Evolutionary conservation across 2,329 filamentous ascomycete species (phyloP), one percentile per base, ranked within the genome.

Genomic region (Cladophialophora bantiana): DNA sequence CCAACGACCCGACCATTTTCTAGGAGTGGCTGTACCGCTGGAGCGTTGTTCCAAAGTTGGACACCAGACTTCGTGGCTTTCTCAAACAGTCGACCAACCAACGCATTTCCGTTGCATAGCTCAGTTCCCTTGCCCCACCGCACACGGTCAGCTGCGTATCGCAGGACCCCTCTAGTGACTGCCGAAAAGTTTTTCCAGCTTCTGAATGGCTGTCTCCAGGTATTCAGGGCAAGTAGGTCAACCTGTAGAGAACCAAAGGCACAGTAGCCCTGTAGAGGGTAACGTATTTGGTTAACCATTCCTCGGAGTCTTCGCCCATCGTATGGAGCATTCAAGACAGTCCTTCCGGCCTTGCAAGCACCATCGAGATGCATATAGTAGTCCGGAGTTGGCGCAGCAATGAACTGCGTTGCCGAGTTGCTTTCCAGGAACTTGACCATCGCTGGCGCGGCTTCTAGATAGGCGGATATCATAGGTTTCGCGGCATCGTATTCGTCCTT

Each of bases 341-440:
- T 67, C 35, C 65, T 18, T 26, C 65, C 65, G 7, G 54, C 55
- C 35, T 53, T 55, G 59, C 32, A 42, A 45, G 59, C 65, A 6
- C 59, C 65, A 9, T 64, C 60, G 10, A 59, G 54, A 31, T 64
- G 36, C 60, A 59, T 54, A 61, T 67, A 67, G 26, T 67, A 67
- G 59, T 67, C 65, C n/a, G 65, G 65, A 2, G 36, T 45, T 50
- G 65, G 53, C 10, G 35, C 54, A 12, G 61, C 26, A 32, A 59
- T 40, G 35, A 59, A 64, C 18, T 59, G 15, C 35, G 54, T 55
- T 1, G 54, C 54, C n/a, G 60, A 59, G 32, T 60, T 15, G 7
- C 68, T 55, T 60, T 73, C 68, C 12, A 80, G 70, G 42, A 71
- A 79, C 32, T 66, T 59, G 15, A 77, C 70, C 75, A 79, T 77